Conservation (phyloP, 2,329 filamentous ascomycete genomes). For the Claviceps sp. region DNA sequence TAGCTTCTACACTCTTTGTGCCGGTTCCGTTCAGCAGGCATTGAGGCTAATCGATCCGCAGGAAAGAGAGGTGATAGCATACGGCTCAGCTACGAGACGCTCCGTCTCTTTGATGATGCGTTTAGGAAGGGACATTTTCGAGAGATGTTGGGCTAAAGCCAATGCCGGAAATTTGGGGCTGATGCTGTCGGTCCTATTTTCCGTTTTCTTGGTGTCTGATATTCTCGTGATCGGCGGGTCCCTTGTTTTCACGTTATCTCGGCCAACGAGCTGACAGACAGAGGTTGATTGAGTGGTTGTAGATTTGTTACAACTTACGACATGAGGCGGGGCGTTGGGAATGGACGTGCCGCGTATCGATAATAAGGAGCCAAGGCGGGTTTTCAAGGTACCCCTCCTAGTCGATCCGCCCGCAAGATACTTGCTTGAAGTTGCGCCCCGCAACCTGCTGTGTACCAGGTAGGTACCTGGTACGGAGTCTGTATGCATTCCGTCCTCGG, state of each 20-base stretch:
- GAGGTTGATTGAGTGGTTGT: neutral
- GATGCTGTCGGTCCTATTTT: neutral
- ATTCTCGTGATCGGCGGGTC: neutral
- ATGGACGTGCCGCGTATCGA: constrained; percentile 5
- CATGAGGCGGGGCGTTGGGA: constrained; percentile 7
- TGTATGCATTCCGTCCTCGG: too few relatives aligned
- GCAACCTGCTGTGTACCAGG: too few relatives aligned
- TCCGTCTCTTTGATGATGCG: constrained; percentile 98
- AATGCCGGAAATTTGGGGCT: neutral
- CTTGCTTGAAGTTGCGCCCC: neutral
- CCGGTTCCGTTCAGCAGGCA: neutral
- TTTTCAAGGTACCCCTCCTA: neutral
- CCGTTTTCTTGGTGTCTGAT: neutral
- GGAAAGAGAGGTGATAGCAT: constrained; percentile 23
- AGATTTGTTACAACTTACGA: neutral
- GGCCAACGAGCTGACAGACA: neutral
- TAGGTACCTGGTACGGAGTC: too few relatives aligned
- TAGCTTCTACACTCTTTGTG: neutral
- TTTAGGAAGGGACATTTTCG: constrained; percentile 68
- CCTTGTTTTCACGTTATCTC: neutral
- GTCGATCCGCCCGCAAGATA: neutral
- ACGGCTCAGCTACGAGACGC: constrained; percentile 93
- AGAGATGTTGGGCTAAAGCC: neutral
- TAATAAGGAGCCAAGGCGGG: neutral
- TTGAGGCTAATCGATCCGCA: constrained; percentile 3